These are phyloP conservation scores for Thermochaetoides dissita DNA, from an alignment of 2,329 filamentous ascomycete genomes.

Conservation along the genomic window DNA sequence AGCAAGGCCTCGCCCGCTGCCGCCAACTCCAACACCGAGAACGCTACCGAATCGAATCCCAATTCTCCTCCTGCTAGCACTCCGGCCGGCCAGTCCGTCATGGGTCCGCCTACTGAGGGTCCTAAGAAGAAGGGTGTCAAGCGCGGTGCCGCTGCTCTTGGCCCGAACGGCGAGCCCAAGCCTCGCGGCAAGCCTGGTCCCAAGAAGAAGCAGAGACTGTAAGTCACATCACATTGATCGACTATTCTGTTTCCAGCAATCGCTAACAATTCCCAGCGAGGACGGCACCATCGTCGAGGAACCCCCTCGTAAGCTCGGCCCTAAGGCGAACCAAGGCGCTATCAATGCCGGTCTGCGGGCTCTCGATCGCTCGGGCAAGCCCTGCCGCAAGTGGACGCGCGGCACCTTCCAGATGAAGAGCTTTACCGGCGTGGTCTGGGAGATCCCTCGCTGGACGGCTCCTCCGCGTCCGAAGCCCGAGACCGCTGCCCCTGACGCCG, in stretches of 20 bases:
- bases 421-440: constrained; percentile 79
- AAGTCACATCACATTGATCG: constrained; percentile 30
- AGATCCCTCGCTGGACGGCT: constrained; percentile 69
- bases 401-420: constrained; percentile 76
- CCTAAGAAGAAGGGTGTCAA: constrained; percentile 66
- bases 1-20: constrained; percentile 31
- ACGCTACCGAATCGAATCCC: constrained; percentile 44
- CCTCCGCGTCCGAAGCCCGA: constrained; percentile 43
- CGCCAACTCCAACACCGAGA: constrained; percentile 36
- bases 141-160: constrained; percentile 45
- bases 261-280: constrained; percentile 29
- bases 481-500: constrained; percentile 30
- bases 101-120: constrained; percentile 47
- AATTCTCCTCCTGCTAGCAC: constrained; percentile 45
- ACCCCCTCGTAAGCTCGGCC: constrained; percentile 69
- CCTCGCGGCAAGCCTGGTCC: constrained; percentile 78
- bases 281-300: constrained; percentile 42
- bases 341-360: constrained; percentile 95
- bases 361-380: constrained; percentile 80
- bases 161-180: constrained; percentile 47
- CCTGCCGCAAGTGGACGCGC: constrained; percentile 81
- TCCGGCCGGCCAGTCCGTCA: constrained; percentile 34
- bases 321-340: constrained; percentile 90
- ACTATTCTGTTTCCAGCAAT: neutral
- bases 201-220: constrained; percentile 93